phyloP scores from a whole-genome alignment of 2,329 filamentous ascomycete genomes.

The Ceratocystis smalleyi region DNA sequence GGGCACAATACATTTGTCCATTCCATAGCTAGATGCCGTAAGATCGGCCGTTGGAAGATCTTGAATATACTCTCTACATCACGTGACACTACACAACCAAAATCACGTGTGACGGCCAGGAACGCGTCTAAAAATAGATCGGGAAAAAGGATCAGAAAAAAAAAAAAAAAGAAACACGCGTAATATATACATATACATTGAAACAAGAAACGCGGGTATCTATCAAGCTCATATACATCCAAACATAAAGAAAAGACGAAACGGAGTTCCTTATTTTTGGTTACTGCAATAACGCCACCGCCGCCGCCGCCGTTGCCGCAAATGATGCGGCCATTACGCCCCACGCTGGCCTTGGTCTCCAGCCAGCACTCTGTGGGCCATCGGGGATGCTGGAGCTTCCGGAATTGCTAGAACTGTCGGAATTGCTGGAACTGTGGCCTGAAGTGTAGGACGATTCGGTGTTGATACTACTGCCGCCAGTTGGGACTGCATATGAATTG shows the following conservation, averaged over 20 bases:
- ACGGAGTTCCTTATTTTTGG: neutral
- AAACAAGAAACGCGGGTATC: conserved; percentile 1
- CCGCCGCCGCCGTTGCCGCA: neutral
- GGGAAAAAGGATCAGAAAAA: neutral
- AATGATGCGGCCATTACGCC: neutral
- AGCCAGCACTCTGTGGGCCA: neutral
- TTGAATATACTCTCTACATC: neutral
- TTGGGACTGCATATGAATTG: neutral
- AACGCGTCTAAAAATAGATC: neutral
- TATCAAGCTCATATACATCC: neutral
- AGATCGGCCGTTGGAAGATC: neutral
- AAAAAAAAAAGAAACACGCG: neutral
- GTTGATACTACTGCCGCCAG: neutral
- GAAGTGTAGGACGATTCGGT: neutral
- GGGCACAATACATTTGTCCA: neutral
- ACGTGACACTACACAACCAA: neutral
- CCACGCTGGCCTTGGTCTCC: neutral
- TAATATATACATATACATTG: neutral
- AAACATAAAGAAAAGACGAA: conserved; percentile 4
- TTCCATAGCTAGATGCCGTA: neutral
- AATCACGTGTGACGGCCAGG: neutral
- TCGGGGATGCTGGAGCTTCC: neutral
- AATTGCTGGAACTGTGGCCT: neutral
- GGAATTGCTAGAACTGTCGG: neutral
- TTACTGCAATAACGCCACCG: neutral